A percentile compares a stretch with the other conserved stretches of the same genome.
Evolutionary conservation across 306 rosid genomes (phyloP).

Genomic region (Purshia tridentata): DNA sequence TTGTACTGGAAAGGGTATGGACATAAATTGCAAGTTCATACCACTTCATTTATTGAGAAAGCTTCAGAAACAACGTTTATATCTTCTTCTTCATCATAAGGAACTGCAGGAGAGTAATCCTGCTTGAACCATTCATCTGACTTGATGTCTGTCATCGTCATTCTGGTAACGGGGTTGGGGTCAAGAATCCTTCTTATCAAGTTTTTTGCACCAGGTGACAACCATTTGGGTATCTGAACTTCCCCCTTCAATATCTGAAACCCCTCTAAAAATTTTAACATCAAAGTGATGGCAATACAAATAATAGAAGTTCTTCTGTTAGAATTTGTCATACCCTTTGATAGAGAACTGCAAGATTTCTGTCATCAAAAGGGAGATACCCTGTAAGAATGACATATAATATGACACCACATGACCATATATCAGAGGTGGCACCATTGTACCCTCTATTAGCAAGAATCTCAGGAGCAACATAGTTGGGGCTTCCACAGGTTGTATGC

Average conservation of each 20-base stretch:
- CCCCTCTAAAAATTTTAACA: background rate
- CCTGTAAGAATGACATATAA: slow-evolving; percentile 76
- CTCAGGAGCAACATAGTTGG: slow-evolving; percentile 98
- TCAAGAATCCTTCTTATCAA: slow-evolving; percentile 77
- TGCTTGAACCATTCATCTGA: slow-evolving; percentile 81
- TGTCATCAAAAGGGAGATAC: slow-evolving; percentile 82
- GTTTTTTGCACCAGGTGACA: slow-evolving; percentile 65
- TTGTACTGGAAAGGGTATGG: background rate
- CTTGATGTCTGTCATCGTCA: slow-evolving; percentile 63
- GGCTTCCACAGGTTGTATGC: slow-evolving; percentile 99
- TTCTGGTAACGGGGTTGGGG: slow-evolving; percentile 66
- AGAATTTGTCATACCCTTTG: slow-evolving; percentile 57
- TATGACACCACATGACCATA: slow-evolving; percentile 94
- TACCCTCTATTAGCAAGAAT: slow-evolving; percentile 79
- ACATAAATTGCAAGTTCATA: slow-evolving; percentile 19
- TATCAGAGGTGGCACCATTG: slow-evolving; percentile 81
- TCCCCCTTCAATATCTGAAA: slow-evolving; percentile 78
- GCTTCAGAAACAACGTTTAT: slow-evolving; percentile 40
- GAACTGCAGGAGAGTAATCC: slow-evolving; percentile 53
- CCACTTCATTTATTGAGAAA: slow-evolving; percentile 54
- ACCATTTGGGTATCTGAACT: slow-evolving; percentile 62
- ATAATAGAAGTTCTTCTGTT: background rate
- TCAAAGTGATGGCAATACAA: background rate
- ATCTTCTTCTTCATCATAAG: slow-evolving; percentile 73
- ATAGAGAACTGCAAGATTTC: slow-evolving; percentile 88